These are phyloP conservation scores for Chiua virens DNA, from an alignment of 768 basidiomycete genomes.

Conservation along the genomic window DNA sequence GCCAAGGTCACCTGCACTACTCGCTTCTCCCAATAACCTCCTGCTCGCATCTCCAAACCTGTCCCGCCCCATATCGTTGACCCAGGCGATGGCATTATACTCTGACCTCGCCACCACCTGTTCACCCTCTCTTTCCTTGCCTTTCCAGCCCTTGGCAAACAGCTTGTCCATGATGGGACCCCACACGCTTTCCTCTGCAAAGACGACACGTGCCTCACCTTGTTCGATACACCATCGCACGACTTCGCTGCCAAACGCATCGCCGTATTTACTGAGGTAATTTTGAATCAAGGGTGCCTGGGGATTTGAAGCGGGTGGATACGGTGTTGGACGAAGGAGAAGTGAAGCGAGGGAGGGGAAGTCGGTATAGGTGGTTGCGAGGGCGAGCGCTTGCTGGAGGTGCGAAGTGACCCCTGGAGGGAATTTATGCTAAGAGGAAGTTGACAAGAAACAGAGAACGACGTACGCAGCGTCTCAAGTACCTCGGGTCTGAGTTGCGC, in stretches of 20 bases:
- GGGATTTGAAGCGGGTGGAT: slow-evolving; percentile 63
- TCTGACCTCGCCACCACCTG: slow-evolving; percentile 49
- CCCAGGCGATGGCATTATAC: slow-evolving; percentile 67
- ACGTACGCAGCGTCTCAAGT: slow-evolving; percentile 77
- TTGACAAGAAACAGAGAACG: neutral
- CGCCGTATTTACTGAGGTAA: slow-evolving; percentile 78
- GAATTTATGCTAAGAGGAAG: neutral
- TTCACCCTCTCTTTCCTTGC: slow-evolving; percentile 25
- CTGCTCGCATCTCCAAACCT: slow-evolving; percentile 64
- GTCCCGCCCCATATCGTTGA: slow-evolving; percentile 76
- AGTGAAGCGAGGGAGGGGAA: slow-evolving; percentile 83
- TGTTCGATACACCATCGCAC: slow-evolving; percentile 93
- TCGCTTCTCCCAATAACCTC: slow-evolving; percentile 63
- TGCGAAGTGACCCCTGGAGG: slow-evolving; percentile 63
- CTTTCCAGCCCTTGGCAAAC: slow-evolving; percentile 41
- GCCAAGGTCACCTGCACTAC: slow-evolving; percentile 54
- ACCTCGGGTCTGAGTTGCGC: slow-evolving; percentile 70
- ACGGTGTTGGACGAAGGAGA: slow-evolving; percentile 68
- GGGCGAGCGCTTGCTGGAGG: slow-evolving; percentile 66
- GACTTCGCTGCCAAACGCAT: slow-evolving; percentile 85
- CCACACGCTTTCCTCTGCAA: slow-evolving; percentile 70
- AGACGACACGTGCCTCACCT: slow-evolving; percentile 79
- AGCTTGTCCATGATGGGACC: slow-evolving; percentile 67
- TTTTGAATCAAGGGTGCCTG: slow-evolving; percentile 58
- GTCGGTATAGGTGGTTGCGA: slow-evolving; percentile 87